A percentile compares a stretch with the other conserved stretches of the same genome.
Conservation (phyloP, 192 early-diverging fungal genomes). For the Entomortierella parvispora region DNA sequence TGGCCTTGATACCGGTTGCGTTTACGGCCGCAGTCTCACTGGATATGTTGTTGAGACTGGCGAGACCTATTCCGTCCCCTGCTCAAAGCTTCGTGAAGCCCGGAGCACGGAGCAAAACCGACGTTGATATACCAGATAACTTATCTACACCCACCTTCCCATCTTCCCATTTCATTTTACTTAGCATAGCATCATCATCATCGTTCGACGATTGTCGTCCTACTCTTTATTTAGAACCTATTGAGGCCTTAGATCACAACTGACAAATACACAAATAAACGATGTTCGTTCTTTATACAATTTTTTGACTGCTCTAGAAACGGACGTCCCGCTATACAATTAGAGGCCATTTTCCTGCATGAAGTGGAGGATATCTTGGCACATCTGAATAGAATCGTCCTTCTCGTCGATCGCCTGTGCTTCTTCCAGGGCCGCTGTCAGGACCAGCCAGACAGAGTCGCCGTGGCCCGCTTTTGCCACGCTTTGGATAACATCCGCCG, state of each 20-base stretch:
- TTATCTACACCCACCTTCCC: no score
- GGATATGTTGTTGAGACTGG: slow-evolving; percentile 52
- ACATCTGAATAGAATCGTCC: slow-evolving; percentile 7
- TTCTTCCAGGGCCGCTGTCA: background rate
- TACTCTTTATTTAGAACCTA: no score
- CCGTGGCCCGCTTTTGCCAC: slow-evolving; percentile 44
- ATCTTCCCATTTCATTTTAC: no score
- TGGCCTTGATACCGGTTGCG: slow-evolving; percentile 78
- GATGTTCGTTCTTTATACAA: no score
- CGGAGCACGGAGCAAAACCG: no score
- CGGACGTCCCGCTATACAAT: no score
- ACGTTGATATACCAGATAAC: no score
- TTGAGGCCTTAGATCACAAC: no score
- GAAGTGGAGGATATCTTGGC: slow-evolving; percentile 17
- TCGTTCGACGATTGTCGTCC: no score
- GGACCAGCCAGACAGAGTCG: slow-evolving; percentile 32
- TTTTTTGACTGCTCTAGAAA: no score
- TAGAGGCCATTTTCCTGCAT: slow-evolving; percentile 12
- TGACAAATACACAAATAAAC: no score
- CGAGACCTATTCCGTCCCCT: slow-evolving; percentile 12
- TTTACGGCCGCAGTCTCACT: slow-evolving; percentile 71
- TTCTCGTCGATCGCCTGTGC: background rate
- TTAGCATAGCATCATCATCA: no score
- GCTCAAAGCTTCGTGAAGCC: slow-evolving; percentile 8
- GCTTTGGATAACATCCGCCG: slow-evolving; percentile 26